Evolutionary conservation across 441 rosid species (phyloP), one percentile per base, ranked within the genome.

Genomic region (Populus hybrid): DNA sequence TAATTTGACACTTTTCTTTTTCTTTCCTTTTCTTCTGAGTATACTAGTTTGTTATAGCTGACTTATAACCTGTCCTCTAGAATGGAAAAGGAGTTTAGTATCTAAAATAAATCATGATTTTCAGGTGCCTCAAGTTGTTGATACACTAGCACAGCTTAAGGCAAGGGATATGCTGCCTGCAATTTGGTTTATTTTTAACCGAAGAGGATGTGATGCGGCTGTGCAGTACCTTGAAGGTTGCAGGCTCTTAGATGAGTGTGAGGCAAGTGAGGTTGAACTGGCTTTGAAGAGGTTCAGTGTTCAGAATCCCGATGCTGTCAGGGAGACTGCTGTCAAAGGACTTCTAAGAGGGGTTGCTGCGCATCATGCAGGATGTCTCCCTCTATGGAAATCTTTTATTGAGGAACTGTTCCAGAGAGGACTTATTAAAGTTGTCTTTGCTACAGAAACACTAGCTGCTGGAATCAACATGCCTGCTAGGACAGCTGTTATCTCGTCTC

Each of bases 401-500:
- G 99, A 95, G 83, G 95, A 95, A 83, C 88, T 95, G 78, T 93
- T 95, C 83, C 98, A 91, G 76, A 86, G 90, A 84, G 99, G 99
- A 65, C 95, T 95, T 35, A 89, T 95, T 71, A 95, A 95, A 79
- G 97, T 95, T 59, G 93, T 95, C 78, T 95, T 95, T 79, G 99
- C 99, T 70, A 95, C 98, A 30, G 99, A 95, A 85, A 95, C 98
- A 40, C 97, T 95, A 73, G 98, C 99, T 67, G 98, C 99, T 71
- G 98, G 99, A 81, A 91, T 95, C 80, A 95, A 95, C 85, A 95
- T 95, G 99, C 99, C 99, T 64, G 99, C 99, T 67, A 88, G 99
- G 84, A 90, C 99, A 10, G 89, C 98, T 76, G 93, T 92, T 64
- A 90, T 95, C 73, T 88, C 98, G 21, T 87, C 95, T 86, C 90